Base-by-base conservation (phyloP, 352 stramenopile species). In the Globisporangium abappressorium region DNA sequence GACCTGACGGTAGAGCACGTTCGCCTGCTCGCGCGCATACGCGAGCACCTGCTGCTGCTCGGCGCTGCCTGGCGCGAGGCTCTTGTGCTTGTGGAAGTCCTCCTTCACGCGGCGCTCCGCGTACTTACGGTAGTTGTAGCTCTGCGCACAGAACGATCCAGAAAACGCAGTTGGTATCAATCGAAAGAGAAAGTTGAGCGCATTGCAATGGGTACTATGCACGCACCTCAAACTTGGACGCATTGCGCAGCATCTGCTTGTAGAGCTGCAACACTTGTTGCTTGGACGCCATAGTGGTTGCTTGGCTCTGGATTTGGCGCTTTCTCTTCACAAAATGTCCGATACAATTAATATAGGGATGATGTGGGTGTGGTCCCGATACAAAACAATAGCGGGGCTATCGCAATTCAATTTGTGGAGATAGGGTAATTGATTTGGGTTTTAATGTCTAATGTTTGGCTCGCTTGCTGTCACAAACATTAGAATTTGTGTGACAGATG, bases 41-140 rank as follows among this genome's bases (percentile, higher is more conserved):
- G 53, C 72, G 2, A 93, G 66, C 38, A 76, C 77, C 68, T 83
- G 57, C 66, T 90, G 43, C 66, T 89, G 82, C 59, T 90, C 85
- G 1, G 68, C 55, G 47, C 80, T 85, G 47, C 74, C 84, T 4
- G 61, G 28, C 34, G 75, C 30, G 3, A 93, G 72, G 14, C 64
- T 54, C 68, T 81, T 84, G 69, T 91, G 81, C 76, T 85, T 86
- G 70, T 71, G 85, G 66, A 93, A 93, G n/a, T 91, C 82, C 55
- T 90, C 80, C 65, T 84, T 85, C 60, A 93, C 72, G 66, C 85
- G 85, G 46, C 82, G 81, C 46, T 76, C 63, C 33, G 81, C 78
- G 71, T 93, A 93, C 63, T 74, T 76, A 59, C 85, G 81, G 77
- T 82, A 91, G 77, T 90, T 93, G 75, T 93, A 91, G 62, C 74